phyloP scores from a whole-genome alignment of 805 yeast genomes.

The Torulaspora franciscae region DNA sequence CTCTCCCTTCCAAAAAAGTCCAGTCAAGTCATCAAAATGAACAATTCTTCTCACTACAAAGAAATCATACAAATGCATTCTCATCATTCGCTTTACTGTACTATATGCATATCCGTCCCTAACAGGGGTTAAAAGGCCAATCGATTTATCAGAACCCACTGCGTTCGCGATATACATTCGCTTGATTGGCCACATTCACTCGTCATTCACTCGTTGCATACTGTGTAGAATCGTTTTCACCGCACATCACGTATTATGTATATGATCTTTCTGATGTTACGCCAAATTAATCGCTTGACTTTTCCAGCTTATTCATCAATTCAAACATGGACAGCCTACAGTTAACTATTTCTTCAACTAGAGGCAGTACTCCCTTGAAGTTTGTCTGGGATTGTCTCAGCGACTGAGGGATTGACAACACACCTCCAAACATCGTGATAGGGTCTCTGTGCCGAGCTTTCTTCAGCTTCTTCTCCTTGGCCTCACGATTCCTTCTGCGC shows the following conservation, averaged over 20 bases:
- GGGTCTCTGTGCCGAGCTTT: conserved; percentile 21
- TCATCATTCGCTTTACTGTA: conserved; percentile 9
- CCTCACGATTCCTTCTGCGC: conserved; percentile 3
- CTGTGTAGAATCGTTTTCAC: conserved; percentile 1
- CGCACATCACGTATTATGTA: not conserved
- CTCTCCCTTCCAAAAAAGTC: conserved; percentile 15
- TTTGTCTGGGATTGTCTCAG: conserved; percentile 27
- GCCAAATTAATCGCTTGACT: not conserved
- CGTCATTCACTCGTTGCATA: conserved; percentile 6
- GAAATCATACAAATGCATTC: not conserved
- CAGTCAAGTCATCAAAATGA: conserved; percentile 1
- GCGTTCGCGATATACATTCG: not conserved
- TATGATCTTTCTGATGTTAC: not conserved
- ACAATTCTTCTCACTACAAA: not conserved
- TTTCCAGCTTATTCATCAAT: conserved; percentile 5
- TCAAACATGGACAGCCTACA: conserved; percentile 15
- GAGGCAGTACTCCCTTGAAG: conserved; percentile 24
- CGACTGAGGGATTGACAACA: conserved; percentile 25
- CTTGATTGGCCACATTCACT: not conserved
- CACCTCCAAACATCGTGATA: conserved; percentile 33
- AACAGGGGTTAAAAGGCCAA: too few species aligned
- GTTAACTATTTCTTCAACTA: conserved; percentile 24
- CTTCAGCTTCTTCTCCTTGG: conserved; percentile 3
- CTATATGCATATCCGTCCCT: conserved; percentile 1
- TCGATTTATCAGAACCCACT: not conserved